A percentile compares a stretch with the other conserved stretches of the same genome.
phyloP scores from a whole-genome alignment of 2,329 filamentous ascomycete genomes.

The Sclerotinia subarctica region DNA sequence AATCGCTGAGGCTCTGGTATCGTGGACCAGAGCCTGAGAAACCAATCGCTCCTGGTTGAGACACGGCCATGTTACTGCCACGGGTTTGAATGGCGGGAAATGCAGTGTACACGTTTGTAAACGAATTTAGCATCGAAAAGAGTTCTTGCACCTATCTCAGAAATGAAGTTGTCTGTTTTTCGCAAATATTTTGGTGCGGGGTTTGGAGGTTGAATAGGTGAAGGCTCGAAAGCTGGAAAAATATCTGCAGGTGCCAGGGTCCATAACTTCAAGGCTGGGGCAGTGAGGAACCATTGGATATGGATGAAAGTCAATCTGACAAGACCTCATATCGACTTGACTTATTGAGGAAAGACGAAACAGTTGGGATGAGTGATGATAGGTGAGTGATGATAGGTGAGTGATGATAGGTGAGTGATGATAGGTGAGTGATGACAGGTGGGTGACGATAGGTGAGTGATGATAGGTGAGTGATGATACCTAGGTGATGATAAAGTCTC shows the following conservation, averaged over 20 bases:
- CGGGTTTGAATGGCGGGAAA: neutral
- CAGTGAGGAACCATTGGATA: neutral
- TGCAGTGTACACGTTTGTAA: neutral
- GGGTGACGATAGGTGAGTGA: too few relatives aligned
- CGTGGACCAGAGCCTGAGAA: neutral
- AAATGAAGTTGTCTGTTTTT: neutral
- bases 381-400: too few relatives aligned
- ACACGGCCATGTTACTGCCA: neutral
- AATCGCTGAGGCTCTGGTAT: conserved; percentile 10
- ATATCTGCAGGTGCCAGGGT: neutral
- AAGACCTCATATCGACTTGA: neutral
- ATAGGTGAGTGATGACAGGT: too few relatives aligned
- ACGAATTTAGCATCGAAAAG: neutral
- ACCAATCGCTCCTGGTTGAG: neutral
- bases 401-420: too few relatives aligned
- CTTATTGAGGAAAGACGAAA: neutral
- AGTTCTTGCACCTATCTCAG: neutral
- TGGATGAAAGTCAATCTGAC: neutral
- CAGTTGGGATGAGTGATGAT: neutral
- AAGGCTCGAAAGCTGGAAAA: neutral
- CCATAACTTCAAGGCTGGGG: neutral
- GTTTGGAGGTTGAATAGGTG: neutral
- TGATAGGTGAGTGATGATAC: too few relatives aligned
- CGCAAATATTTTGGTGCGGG: neutral
- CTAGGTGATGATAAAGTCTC: neutral